Base-by-base conservation (phyloP, 2,329 filamentous ascomycete genomes). In the Alternaria arborescens region DNA sequence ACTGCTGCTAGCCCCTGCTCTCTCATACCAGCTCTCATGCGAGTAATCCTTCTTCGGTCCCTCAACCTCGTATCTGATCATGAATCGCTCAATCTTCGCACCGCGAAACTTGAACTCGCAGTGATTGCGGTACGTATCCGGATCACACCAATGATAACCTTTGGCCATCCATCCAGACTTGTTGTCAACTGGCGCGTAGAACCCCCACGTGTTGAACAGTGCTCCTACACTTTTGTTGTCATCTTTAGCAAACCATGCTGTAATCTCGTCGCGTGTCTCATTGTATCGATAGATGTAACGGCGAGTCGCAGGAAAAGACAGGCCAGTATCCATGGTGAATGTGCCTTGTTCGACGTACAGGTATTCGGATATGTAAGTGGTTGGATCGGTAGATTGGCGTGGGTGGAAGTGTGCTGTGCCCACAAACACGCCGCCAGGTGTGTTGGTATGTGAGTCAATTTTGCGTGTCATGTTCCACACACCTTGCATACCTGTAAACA, bases 211-310 rank as follows among this genome's bases (percentile, higher is more conserved):
- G 69, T 93, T 91, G 76, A 94, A 94, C 20, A 93, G 80, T 64
- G 93, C 91, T 71, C 93, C 91, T 0, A 89, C 88, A 14, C 83
- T 83, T 63, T 91, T 87, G n/a, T 89, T 86, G 65, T 91, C 88
- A 16, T 90, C 86, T 64, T 88, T 87, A 40, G 87, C 87, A 68
- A 93, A 93, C 91, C 91, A 94, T 1, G 91, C 88, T 61, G 87
- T 90, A 22, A 94, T 79, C 28, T 75, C 77, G 69, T 93, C 90
- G 1, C 71, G 79, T 10, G 58, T 68, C 64, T 89, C 88, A 44
- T 87, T 82, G 69, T 93, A 93, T 0, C 91, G 86, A 82, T 91
- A 93, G 1, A 92, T 83, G 69, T 94, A 94, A 11, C 90, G 85
- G 22, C 88, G 81, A 11, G 83, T 87, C 0, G 88, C 89, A 16